A percentile compares a stretch with the other conserved stretches of the same genome.
Evolutionary conservation across 495 filamentous ascomycete species (phyloP).

Genomic region (Penicillium cinerascens): DNA sequence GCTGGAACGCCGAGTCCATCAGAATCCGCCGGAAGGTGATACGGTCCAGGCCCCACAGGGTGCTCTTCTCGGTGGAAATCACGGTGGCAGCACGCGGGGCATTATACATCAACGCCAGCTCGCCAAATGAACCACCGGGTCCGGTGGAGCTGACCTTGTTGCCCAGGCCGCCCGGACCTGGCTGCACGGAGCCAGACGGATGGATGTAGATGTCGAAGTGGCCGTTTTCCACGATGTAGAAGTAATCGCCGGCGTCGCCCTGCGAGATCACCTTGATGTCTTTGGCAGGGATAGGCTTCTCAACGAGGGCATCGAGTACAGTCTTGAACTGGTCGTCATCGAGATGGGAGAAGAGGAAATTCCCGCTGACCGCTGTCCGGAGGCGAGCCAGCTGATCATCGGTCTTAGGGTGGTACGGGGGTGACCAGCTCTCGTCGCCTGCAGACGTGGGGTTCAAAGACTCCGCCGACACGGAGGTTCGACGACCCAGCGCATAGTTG

Average conservation of each 20-base stretch:
- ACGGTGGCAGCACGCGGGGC: slow-evolving; percentile 96
- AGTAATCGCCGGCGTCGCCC: slow-evolving; percentile 94
- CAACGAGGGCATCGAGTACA: slow-evolving; percentile 84
- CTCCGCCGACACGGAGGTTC: slow-evolving; percentile 95
- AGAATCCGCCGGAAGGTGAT: slow-evolving; percentile 96
- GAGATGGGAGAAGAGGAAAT: slow-evolving; percentile 92
- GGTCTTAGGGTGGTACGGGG: slow-evolving; percentile 79
- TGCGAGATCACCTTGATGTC: slow-evolving; percentile 96
- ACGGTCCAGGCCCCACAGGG: slow-evolving; percentile 90
- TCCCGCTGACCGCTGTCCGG: slow-evolving; percentile 74
- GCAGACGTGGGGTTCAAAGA: slow-evolving; percentile 85
- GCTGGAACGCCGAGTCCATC: slow-evolving; percentile 96
- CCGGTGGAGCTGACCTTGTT: slow-evolving; percentile 77
- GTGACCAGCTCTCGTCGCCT: slow-evolving; percentile 82
- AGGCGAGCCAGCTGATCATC: slow-evolving; percentile 75
- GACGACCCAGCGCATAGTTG: slow-evolving; percentile 89
- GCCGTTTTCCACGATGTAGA: slow-evolving; percentile 93
- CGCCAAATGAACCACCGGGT: slow-evolving; percentile 93
- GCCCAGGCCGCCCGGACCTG: slow-evolving; percentile 82
- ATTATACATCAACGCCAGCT: slow-evolving; percentile 98
- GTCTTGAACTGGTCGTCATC: slow-evolving; percentile 87
- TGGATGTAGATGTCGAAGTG: slow-evolving; percentile 92
- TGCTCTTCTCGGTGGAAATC: slow-evolving; percentile 76
- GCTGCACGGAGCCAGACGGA: slow-evolving; percentile 67
- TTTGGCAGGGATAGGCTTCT: slow-evolving; percentile 92